These are phyloP conservation scores for Colletotrichum sp. DNA, from an alignment of 2,329 filamentous ascomycete genomes.

Conservation along the genomic window DNA sequence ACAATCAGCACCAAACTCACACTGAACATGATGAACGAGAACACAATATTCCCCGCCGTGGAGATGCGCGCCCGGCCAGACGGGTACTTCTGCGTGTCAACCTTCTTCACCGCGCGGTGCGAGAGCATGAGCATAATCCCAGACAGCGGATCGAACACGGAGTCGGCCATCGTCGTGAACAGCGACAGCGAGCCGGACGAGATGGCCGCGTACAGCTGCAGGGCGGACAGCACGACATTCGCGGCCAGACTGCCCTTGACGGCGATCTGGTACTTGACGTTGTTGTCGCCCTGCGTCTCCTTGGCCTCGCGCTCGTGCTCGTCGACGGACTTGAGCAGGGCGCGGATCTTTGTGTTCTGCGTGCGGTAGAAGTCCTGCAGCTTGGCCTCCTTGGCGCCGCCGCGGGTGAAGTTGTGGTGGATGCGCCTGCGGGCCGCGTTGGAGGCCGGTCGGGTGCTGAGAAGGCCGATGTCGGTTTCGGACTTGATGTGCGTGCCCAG, in stretches of 20 bases:
- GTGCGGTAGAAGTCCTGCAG: slow-evolving; percentile 84
- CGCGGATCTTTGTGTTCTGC: slow-evolving; percentile 94
- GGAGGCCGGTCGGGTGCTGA: slow-evolving; percentile 68
- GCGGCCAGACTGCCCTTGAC: slow-evolving; percentile 75
- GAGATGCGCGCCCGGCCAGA: slow-evolving; percentile 94
- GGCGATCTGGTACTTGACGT: slow-evolving; percentile 74
- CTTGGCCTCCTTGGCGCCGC: slow-evolving; percentile 50
- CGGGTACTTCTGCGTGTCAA: slow-evolving; percentile 86
- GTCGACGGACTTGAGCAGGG: slow-evolving; percentile 89
- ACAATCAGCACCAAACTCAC: slow-evolving; percentile 86
- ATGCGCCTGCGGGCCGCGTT: slow-evolving; percentile 79
- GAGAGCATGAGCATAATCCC: slow-evolving; percentile 88
- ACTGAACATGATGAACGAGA: slow-evolving; percentile 94
- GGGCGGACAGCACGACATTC: slow-evolving; percentile 77
- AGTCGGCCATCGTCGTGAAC: slow-evolving; percentile 97
- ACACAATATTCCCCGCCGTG: slow-evolving; percentile 93
- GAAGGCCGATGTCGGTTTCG: slow-evolving; percentile 69
- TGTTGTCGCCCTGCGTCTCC: slow-evolving; percentile 81
- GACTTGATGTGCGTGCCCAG: slow-evolving; percentile 81
- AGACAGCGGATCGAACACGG: slow-evolving; percentile 89
- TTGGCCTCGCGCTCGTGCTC: slow-evolving; percentile 85
- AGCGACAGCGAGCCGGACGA: slow-evolving; percentile 90
- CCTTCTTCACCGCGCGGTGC: slow-evolving; percentile 84
- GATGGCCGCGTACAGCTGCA: slow-evolving; percentile 90
- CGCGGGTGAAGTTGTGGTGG: slow-evolving; percentile 23